Evolutionary conservation across 2,329 filamentous ascomycete genomes (phyloP).

Genomic region (Clonostachys solani): DNA sequence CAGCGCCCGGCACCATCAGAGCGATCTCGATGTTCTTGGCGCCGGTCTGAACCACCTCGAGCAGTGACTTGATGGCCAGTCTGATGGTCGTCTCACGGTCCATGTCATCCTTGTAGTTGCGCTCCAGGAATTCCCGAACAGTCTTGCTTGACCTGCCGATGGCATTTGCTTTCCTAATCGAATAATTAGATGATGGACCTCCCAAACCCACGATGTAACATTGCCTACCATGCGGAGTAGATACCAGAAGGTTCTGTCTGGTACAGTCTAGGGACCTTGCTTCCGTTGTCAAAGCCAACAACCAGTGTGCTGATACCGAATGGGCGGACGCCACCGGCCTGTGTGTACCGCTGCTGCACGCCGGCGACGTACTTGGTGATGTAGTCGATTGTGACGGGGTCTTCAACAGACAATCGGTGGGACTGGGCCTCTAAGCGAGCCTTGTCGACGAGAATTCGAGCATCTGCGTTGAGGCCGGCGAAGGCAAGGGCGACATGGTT

Average conservation of each 20-base stretch:
- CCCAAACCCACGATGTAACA: background rate
- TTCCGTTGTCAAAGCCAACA: conserved; percentile 95
- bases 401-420: conserved; percentile 93
- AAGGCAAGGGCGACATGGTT: conserved; percentile 96
- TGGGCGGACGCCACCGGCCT: conserved; percentile 96
- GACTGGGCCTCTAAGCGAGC: conserved; percentile 95
- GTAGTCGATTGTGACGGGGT: conserved; percentile 97
- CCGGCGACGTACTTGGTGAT: conserved; percentile 98
- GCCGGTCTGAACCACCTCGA: conserved; percentile 97
- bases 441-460: conserved; percentile 97
- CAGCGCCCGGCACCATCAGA: conserved; percentile 90
- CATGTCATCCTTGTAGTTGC: conserved; percentile 98
- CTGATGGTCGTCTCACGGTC: conserved; percentile 94
- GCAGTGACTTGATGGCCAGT: conserved; percentile 93
- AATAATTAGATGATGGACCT: background rate
- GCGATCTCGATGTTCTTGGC: conserved; percentile 99
- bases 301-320: conserved; percentile 98
- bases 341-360: conserved; percentile 98
- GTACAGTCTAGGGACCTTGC: conserved; percentile 84
- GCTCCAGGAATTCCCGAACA: conserved; percentile 95
- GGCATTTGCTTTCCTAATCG: conserved; percentile 90
- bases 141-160: conserved; percentile 99
- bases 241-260: conserved; percentile 99
- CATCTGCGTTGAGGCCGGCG: conserved; percentile 94
- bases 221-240: conserved; percentile 88